Evolutionary conservation across 2,329 filamentous ascomycete genomes (phyloP), one percentile per base, ranked within the genome.

Genomic region (Pseudocercospora fijiensis): DNA sequence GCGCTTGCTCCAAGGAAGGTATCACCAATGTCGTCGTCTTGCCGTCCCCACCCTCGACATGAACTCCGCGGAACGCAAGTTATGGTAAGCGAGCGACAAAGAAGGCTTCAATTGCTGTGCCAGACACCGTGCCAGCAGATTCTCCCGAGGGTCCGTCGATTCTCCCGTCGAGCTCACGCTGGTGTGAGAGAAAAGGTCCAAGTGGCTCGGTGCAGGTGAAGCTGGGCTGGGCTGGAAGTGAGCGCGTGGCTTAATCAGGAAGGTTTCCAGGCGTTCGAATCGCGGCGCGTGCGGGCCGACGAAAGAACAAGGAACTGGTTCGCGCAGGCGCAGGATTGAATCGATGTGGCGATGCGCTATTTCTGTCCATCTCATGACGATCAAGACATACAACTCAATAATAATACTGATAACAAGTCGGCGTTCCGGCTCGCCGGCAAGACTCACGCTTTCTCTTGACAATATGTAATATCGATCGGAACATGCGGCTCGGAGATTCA

Each of bases 161-260:
- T 49, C 20, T 41, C 37, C 37, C 24, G 45, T 51, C 20, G 45
- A 26, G 45, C 22, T 41, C 16, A 41, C 37, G 37, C 37, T 41
- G 37, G n/a, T 41, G 37, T 41, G 16, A 41, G 37, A 41, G 37
- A 11, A n/a, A 13, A 56, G n/a, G 20, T 20, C n/a, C 27, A 41
- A 41, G 18, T n/a, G 13, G 53, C n/a, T n/a, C n/a, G n/a, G n/a
- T n/a, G n/a, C n/a, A n/a, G 30, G 5, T n/a, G 16, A 37, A 41
- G n/a, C 10, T 18, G 18, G 53, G n/a, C 10, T 18, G 18, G 53
- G n/a, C 28, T 37, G 53, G 53, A 56, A 41, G 53, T 56, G 53
- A 56, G 53, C 28, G 53, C 53, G 53, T 56, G 53, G 53, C 53
- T 56, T 18, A 24, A 56, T 56, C 53, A 37, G 53, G 53, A 56